Base-by-base conservation (phyloP, 2,329 filamentous ascomycete species). In the Diaporthe capsici region DNA sequence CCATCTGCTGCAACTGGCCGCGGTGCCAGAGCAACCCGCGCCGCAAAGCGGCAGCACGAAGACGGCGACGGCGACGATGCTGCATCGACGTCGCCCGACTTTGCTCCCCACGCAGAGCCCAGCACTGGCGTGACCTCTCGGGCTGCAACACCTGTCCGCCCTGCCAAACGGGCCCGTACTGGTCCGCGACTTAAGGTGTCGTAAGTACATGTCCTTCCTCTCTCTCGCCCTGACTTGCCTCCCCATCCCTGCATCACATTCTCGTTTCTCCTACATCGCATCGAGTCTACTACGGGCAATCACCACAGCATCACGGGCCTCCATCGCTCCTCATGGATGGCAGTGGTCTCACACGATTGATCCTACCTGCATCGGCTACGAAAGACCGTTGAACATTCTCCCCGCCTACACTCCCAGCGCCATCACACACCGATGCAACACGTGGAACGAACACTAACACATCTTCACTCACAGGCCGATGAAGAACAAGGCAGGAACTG, bases 401-500 rank as follows among this genome's bases (percentile, higher is more conserved):
- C 34, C 58, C 12, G 39, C 6, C 34, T 25, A 34, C 47, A 53
- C 71, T 55, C 25, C 47, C 20, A 25, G 34, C 58, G 65, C 13
- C 49, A 34, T 22, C 31, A n/a, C 42, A 15, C 53, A 9, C 12
- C 12, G 31, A 20, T 17, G 10, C 22, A 42, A 47, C 10, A 3
- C 13, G 31, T 22, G 47, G 17, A 42, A n/a, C 20, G 17, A 37
- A 6, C 67, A 79, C 78, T 77, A 74, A 80, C 74, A 78, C 72
- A 72, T 80, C 70, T 12, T 61, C 79, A 78, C 81, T 76, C 78
- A 67, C 82, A 96, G 94, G 79, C 94, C 94, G 60, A 89, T 93
- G 84, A 96, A 96, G 87, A 95, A 94, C 86, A 93, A 93, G 84
- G 88, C 89, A 77, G 90, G 92, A 79, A 90, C 91, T 78, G 90